phyloP scores from a whole-genome alignment of 2,329 filamentous ascomycete genomes.

The Coniella lustricola region DNA sequence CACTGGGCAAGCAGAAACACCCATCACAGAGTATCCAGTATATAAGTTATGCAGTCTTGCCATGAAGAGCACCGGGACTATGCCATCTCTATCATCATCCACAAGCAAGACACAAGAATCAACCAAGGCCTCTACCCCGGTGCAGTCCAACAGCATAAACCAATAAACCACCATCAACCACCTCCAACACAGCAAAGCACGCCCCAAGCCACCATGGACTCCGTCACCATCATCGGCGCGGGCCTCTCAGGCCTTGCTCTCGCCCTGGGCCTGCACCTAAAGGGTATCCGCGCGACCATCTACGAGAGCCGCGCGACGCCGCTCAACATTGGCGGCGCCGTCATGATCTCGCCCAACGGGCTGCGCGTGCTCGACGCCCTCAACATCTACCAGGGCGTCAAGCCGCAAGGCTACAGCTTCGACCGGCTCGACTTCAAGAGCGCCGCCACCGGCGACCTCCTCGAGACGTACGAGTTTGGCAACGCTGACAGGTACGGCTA shows the following conservation, averaged over 20 bases:
- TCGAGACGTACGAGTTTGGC: constrained; percentile 42
- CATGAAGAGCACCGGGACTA: too few species aligned
- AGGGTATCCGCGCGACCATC: constrained; percentile 41
- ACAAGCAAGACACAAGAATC: too few species aligned
- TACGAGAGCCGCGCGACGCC: constrained; percentile 42
- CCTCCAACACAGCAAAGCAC: not conserved
- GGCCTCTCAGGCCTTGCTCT: constrained; percentile 39
- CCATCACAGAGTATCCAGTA: too few species aligned
- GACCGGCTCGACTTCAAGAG: constrained; percentile 41
- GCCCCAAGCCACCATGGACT: not conserved
- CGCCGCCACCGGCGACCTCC: constrained; percentile 21
- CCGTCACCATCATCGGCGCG: constrained; percentile 1
- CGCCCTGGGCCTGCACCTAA: constrained; percentile 45
- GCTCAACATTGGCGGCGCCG: constrained; percentile 43
- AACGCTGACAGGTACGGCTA: constrained; percentile 42
- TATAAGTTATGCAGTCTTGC: too few species aligned
- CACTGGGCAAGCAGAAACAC: too few species aligned
- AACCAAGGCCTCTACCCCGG: too few species aligned
- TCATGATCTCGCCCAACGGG: constrained; percentile 55
- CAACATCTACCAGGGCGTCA: constrained; percentile 39
- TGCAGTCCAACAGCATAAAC: too few species aligned
- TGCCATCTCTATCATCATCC: too few species aligned
- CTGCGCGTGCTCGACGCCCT: constrained; percentile 46
- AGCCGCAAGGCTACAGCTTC: constrained; percentile 41
- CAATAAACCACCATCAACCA: too few species aligned